Evolutionary conservation across 805 yeast species (phyloP).

Genomic region (Wickerhamomyces ciferrii): DNA sequence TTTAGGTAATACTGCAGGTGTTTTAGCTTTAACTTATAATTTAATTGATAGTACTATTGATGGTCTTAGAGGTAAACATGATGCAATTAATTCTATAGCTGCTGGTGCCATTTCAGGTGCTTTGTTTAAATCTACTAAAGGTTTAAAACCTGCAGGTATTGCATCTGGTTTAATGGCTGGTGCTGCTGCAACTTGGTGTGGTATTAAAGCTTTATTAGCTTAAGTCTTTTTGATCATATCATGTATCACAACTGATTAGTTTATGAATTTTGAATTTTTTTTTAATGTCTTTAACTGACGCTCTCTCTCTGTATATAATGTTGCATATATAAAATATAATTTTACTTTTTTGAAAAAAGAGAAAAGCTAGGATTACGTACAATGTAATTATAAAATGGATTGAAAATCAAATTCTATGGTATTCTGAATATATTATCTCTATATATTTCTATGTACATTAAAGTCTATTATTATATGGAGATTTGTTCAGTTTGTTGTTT

Average conservation of each 20-base stretch:
- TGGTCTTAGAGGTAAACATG: conserved; percentile 82
- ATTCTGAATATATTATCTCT: not conserved
- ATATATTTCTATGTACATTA: too few species aligned
- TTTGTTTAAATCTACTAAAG: conserved; percentile 78
- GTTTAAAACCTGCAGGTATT: conserved; percentile 82
- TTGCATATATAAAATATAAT: not conserved
- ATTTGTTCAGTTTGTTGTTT: not conserved
- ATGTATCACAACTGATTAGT: too few species aligned
- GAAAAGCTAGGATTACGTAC: too few species aligned
- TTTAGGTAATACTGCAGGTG: conserved; percentile 94
- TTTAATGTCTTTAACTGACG: too few species aligned
- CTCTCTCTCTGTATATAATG: not conserved
- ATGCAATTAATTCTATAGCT: conserved; percentile 72
- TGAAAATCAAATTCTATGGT: too few species aligned
- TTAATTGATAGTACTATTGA: conserved; percentile 77
- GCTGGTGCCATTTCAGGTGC: conserved; percentile 96
- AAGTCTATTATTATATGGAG: not conserved
- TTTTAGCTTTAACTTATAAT: conserved; percentile 85
- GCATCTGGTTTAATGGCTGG: conserved; percentile 81
- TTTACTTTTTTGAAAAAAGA: not conserved
- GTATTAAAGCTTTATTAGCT: conserved; percentile 44
- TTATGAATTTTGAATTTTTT: too few species aligned
- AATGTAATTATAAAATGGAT: too few species aligned
- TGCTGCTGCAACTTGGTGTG: conserved; percentile 93
- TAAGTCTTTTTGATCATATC: too few species aligned